phyloP scores from a whole-genome alignment of 805 yeast species.

The Myxozyma nipponensis region DNA sequence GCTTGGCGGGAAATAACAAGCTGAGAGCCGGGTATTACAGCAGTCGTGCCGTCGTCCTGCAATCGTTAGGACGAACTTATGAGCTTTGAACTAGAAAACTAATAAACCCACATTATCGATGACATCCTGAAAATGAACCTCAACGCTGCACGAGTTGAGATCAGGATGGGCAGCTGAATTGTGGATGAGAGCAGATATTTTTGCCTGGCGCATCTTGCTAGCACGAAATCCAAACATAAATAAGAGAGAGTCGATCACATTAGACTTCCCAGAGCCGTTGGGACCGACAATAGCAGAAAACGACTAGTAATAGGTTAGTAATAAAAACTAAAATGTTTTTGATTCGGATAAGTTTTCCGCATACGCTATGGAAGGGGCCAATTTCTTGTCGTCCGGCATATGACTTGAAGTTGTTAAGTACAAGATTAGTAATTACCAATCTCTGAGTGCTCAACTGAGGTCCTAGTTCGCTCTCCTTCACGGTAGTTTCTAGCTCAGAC shows the following conservation, averaged over 20 bases:
- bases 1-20: slow-evolving; percentile 80
- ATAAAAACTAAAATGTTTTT: neutral
- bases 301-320: slow-evolving; percentile 44
- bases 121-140: slow-evolving; percentile 79
- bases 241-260: slow-evolving; percentile 91
- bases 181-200: slow-evolving; percentile 87
- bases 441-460: slow-evolving; percentile 39
- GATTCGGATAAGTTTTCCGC: slow-evolving; percentile 7
- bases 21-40: slow-evolving; percentile 50
- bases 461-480: neutral
- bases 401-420: slow-evolving; percentile 83
- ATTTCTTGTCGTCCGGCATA: slow-evolving; percentile 90
- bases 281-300: slow-evolving; percentile 98
- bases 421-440: slow-evolving; percentile 68
- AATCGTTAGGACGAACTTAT: slow-evolving; percentile 18
- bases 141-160: slow-evolving; percentile 78
- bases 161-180: slow-evolving; percentile 71
- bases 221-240: slow-evolving; percentile 98
- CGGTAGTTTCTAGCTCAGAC: neutral
- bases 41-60: slow-evolving; percentile 43
- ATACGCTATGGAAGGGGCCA: slow-evolving; percentile 76
- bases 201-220: slow-evolving; percentile 92
- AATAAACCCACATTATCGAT: slow-evolving; percentile 43
- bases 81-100: neutral
- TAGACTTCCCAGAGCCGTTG: slow-evolving; percentile 96